Percentiles rank a stretch among this genome's conserved stretches.
Evolutionary conservation across 2,329 filamentous ascomycete genomes (phyloP).

Genomic region (Atkinsonella texensis): DNA sequence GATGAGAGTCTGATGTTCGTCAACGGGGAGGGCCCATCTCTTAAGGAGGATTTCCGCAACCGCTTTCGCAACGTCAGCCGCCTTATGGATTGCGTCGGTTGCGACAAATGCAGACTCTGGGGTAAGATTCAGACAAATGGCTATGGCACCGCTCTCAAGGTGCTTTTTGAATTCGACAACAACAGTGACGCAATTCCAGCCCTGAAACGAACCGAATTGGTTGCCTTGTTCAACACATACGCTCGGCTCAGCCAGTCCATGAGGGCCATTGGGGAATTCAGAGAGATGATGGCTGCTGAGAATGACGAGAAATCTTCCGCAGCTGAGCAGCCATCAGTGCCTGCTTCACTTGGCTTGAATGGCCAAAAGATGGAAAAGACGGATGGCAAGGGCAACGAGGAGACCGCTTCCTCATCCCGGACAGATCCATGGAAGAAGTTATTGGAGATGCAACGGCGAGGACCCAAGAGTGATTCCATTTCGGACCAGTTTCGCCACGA

Average conservation of each 20-base stretch:
- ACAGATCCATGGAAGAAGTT: conserved; percentile 1
- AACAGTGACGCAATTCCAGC: conserved; percentile 51
- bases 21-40: conserved; percentile 56
- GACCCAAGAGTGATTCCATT: conserved; percentile 21
- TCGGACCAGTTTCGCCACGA: conserved; percentile 53
- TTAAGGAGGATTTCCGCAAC: conserved; percentile 96
- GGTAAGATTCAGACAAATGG: conserved; percentile 92
- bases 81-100: conserved; percentile 97
- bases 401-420: background rate
- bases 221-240: conserved; percentile 89
- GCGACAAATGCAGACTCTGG: conserved; percentile 97
- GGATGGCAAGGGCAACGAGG: conserved; percentile 14
- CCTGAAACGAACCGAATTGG: conserved; percentile 80
- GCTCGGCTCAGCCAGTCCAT: conserved; percentile 76
- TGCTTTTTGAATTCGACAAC: conserved; percentile 86
- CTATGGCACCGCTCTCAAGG: conserved; percentile 88
- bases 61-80: conserved; percentile 94
- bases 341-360: conserved; percentile 10
- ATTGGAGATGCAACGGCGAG: conserved; percentile 17
- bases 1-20: conserved; percentile 95
- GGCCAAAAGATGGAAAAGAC: conserved; percentile 28
- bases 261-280: conserved; percentile 61
- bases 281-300: conserved; percentile 34
- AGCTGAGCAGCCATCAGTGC: background rate
- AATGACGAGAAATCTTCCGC: conserved; percentile 24